phyloP scores from a whole-genome alignment of 768 basidiomycete genomes.

The Leucosporidium scottii region DNA sequence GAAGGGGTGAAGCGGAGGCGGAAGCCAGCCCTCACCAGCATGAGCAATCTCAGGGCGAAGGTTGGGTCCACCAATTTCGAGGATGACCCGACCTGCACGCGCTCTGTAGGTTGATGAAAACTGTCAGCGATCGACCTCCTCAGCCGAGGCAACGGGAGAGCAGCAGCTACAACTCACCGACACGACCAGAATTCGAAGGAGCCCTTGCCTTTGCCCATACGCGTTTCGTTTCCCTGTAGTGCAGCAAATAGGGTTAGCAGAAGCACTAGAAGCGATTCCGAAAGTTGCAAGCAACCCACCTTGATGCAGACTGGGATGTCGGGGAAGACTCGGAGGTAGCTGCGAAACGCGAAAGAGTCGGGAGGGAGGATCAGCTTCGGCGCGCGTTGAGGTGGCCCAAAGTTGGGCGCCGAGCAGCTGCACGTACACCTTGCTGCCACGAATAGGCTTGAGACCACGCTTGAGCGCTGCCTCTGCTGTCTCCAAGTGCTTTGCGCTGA shows the following conservation, averaged over 20 bases:
- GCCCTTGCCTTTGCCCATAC: slow-evolving; percentile 99
- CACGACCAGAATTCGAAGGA: slow-evolving; percentile 96
- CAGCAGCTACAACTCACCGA: slow-evolving; percentile 48
- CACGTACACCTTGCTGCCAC: slow-evolving; percentile 57
- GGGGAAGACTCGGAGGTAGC: slow-evolving; percentile 72
- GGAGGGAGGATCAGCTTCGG: not conserved
- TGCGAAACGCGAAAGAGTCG: not conserved
- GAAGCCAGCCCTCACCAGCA: slow-evolving; percentile 58
- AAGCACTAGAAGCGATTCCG: too few relatives aligned
- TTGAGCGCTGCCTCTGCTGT: slow-evolving; percentile 81
- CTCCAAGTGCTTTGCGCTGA: slow-evolving; percentile 82
- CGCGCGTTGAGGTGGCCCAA: not conserved
- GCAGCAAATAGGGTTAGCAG: too few relatives aligned
- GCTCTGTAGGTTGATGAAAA: slow-evolving; percentile 51
- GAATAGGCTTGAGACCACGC: slow-evolving; percentile 73
- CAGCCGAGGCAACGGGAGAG: slow-evolving; percentile 2
- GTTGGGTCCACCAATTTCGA: slow-evolving; percentile 84
- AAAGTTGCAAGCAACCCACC: slow-evolving; percentile 46
- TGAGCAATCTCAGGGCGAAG: slow-evolving; percentile 87
- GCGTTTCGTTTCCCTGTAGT: slow-evolving; percentile 83
- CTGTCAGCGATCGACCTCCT: not conserved
- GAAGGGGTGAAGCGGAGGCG: slow-evolving; percentile 1
- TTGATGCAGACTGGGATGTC: slow-evolving; percentile 97
- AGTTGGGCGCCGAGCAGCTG: not conserved
- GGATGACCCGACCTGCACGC: slow-evolving; percentile 77